A percentile compares a stretch with the other conserved stretches of the same genome.
These are phyloP conservation scores for Helminthosporium solani DNA, from an alignment of 2,329 filamentous ascomycete genomes.

Conservation along the genomic window DNA sequence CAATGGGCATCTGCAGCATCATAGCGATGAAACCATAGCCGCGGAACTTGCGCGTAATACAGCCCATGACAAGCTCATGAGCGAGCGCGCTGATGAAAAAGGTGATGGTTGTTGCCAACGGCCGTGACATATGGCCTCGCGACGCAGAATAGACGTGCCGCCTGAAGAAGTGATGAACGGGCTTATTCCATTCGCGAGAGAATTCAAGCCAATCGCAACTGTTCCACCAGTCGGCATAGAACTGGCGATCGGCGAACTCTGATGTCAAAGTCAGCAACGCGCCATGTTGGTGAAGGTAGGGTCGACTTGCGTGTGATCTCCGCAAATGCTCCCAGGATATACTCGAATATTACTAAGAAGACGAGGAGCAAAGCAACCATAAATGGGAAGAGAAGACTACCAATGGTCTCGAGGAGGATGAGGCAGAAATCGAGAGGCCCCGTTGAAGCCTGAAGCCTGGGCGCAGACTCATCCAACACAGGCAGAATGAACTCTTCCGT, in stretches of 20 bases:
- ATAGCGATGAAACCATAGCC: constrained; percentile 93
- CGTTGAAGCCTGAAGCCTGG: constrained; percentile 50
- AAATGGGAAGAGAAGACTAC: constrained; percentile 90
- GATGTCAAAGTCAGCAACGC: constrained; percentile 7
- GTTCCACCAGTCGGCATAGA: constrained; percentile 78
- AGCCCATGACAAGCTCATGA: constrained; percentile 95
- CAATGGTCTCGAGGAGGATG: constrained; percentile 85
- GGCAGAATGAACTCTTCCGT: constrained; percentile 96
- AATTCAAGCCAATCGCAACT: constrained; percentile 91
- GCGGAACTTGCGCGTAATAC: constrained; percentile 93
- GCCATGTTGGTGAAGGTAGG: neutral
- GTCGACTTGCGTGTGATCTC: constrained; percentile 69
- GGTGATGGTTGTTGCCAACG: constrained; percentile 80
- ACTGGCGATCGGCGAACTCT: constrained; percentile 86
- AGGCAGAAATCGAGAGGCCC: constrained; percentile 67
- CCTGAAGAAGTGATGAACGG: constrained; percentile 91
- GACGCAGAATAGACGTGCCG: constrained; percentile 90
- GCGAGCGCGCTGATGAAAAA: constrained; percentile 87
- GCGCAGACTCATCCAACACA: constrained; percentile 73
- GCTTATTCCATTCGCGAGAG: constrained; percentile 93
- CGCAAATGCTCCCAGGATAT: constrained; percentile 88
- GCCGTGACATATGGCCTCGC: constrained; percentile 71
- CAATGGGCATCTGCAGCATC: constrained; percentile 95
- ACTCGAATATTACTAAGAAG: constrained; percentile 98
- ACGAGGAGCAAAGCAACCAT: constrained; percentile 95